Conservation (phyloP, 306 rosid genomes). For the Bauhinia variegata region DNA sequence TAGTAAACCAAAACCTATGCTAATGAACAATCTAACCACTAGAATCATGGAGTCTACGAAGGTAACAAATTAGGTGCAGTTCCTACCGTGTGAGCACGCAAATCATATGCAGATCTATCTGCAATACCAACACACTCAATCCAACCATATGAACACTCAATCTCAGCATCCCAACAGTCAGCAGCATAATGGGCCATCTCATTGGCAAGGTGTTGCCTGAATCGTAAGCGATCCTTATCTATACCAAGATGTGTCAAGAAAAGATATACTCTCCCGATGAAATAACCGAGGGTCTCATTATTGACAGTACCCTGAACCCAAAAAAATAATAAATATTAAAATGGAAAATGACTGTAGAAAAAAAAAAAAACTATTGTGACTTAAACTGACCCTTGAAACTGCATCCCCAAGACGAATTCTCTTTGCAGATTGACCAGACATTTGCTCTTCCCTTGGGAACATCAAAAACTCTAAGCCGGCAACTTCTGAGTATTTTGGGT, state of each 20-base stretch:
- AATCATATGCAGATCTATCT: conserved; percentile 95
- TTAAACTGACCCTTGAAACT: conserved; percentile 66
- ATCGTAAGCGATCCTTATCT: conserved; percentile 69
- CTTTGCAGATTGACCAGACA: conserved; percentile 83
- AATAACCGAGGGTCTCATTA: conserved; percentile 92
- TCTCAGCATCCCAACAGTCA: conserved; percentile 99
- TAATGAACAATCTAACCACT: neutral
- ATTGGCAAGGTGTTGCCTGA: conserved; percentile 96
- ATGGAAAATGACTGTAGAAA: neutral
- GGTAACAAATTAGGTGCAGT: neutral
- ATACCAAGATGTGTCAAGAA: conserved; percentile 85
- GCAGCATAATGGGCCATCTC: conserved; percentile 99
- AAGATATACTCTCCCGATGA: conserved; percentile 96
- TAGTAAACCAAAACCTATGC: too few species aligned
- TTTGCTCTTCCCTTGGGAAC: conserved; percentile 91
- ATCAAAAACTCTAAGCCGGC: conserved; percentile 78
- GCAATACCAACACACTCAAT: conserved; percentile 99
- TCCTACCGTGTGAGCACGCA: conserved; percentile 90
- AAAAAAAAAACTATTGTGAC: neutral
- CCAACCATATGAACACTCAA: conserved; percentile 95
- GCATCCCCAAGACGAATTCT: conserved; percentile 43
- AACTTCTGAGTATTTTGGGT: conserved; percentile 78
- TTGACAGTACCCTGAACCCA: conserved; percentile 72
- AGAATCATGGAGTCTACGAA: neutral
- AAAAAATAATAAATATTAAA: neutral